A percentile compares a stretch with the other conserved stretches of the same genome.
Evolutionary conservation across 164 flowering plant species (phyloP).

Genomic region (Aristolochia californica): DNA sequence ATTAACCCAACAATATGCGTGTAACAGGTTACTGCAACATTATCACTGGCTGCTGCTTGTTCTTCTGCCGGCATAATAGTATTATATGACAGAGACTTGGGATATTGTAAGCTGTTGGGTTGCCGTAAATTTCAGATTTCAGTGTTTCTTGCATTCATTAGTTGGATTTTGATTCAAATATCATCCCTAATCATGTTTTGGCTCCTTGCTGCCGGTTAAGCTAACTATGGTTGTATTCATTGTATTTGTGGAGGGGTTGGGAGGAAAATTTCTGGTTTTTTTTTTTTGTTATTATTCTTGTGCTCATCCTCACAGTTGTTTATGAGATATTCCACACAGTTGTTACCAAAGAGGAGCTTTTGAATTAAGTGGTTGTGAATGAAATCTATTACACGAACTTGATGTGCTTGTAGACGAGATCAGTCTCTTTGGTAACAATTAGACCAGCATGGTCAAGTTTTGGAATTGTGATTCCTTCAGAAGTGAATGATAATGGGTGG

Average conservation of each 20-base stretch:
- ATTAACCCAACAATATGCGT: background rate
- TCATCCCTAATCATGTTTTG: constrained; percentile 72
- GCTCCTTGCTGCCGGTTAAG: constrained; percentile 52
- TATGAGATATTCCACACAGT: too few species aligned
- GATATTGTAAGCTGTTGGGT: constrained; percentile 32
- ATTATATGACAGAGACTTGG: constrained; percentile 42
- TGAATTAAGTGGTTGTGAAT: too few species aligned
- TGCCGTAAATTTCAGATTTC: constrained; percentile 53
- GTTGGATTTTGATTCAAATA: constrained; percentile 47
- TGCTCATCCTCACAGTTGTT: too few species aligned
- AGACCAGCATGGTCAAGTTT: too few species aligned
- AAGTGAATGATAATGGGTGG: too few species aligned
- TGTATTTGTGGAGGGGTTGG: background rate
- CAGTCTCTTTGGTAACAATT: too few species aligned
- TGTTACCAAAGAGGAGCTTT: too few species aligned
- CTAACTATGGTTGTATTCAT: constrained; percentile 3
- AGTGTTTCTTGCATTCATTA: constrained; percentile 44
- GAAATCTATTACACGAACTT: too few species aligned
- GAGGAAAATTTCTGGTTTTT: constrained; percentile 10
- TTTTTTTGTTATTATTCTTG: background rate
- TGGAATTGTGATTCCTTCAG: too few species aligned
- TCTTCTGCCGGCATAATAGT: constrained; percentile 57
- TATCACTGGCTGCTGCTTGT: constrained; percentile 70
- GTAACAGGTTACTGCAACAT: constrained; percentile 44
- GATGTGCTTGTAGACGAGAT: too few species aligned